Evolutionary conservation across 345 rosid genomes (phyloP).

Genomic region (Euphorbia lathyris): DNA sequence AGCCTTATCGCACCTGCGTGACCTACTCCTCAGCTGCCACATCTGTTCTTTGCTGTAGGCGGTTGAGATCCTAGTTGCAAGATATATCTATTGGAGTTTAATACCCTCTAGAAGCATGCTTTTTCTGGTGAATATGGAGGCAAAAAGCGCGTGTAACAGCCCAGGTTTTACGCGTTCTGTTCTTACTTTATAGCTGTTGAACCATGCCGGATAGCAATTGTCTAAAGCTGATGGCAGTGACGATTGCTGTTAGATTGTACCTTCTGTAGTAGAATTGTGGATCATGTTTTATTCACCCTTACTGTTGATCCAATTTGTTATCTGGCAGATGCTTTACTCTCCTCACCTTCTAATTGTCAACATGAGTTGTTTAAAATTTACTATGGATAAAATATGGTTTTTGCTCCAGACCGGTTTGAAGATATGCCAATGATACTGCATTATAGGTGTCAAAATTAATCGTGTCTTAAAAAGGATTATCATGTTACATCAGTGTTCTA

Average conservation of each 20-base stretch:
- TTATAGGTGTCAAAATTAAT: too few species aligned
- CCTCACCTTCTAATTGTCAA: background rate
- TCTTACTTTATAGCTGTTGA: slow-evolving; percentile 9
- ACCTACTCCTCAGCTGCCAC: background rate
- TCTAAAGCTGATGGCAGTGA: slow-evolving; percentile 18
- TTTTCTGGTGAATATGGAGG: slow-evolving; percentile 7
- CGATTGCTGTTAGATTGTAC: slow-evolving; percentile 8
- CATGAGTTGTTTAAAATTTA: background rate
- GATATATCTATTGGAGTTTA: background rate
- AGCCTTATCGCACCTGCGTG: background rate
- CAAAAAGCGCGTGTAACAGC: slow-evolving; percentile 22
- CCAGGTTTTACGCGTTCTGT: slow-evolving; percentile 12
- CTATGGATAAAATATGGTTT: too few species aligned
- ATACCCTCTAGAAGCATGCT: slow-evolving; percentile 11
- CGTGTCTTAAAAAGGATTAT: too few species aligned
- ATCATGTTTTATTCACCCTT: slow-evolving; percentile 6
- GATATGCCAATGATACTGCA: too few species aligned
- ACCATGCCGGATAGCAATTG: slow-evolving; percentile 6
- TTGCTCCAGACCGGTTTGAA: too few species aligned
- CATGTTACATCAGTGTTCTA: too few species aligned
- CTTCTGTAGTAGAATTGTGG: slow-evolving; percentile 19
- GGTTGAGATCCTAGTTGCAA: slow-evolving; percentile 12
- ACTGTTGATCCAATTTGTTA: background rate
- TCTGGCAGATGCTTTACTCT: background rate
- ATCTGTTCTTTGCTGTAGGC: slow-evolving; percentile 1